Base-by-base conservation (phyloP, 805 yeast genomes). In the Myxozyma udenii region DNA sequence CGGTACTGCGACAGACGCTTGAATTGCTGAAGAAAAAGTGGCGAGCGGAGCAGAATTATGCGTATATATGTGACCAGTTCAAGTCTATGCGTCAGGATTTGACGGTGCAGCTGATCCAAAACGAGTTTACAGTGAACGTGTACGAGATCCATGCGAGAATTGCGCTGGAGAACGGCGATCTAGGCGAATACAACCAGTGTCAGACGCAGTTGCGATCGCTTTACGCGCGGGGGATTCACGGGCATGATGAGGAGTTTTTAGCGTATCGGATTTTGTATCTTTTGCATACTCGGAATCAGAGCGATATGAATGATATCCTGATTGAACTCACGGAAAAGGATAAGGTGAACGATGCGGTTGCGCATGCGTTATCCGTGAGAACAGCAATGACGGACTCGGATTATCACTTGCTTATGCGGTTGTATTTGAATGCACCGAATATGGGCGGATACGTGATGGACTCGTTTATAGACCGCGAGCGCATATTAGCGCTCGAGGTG, bases 141-240 rank as follows among this genome's bases (percentile, higher is more conserved):
- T 91, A 93, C 67, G 93, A 88, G 67, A 77, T 82, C 2, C 95
- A 91, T 68, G 93, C 93, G 3, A 78, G 89, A 44, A 72, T 90
- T n/a, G 95, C 97, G 0, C 76, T 91, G 35, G 85, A 82, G 60
- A 83, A 85, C 64, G 76, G 78, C 37, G 98, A 91, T 67, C 70
- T 91, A 57, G 97, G 97, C 7, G 98, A 93, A 67, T 89, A 86
- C 67, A 93, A 93, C 70, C 97, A 91, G 67, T 93, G 98, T 66
- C 95, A 86, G 67, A 80, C 95, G 14, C 87, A 88, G 62, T 70
- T 93, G 45, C 79, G 79, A 57, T 73, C 77, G 41, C 71, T 90
- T 22, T 90, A 84, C 64, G 77, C 72, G 24, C 61, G 62, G 22
- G 71, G 71, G 4, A 67, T 69, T 6, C 59, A 65, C 2, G 70